These are phyloP conservation scores for Parsonsia alboflavescens DNA, from an alignment of 257 asterid species.

Conservation along the genomic window DNA sequence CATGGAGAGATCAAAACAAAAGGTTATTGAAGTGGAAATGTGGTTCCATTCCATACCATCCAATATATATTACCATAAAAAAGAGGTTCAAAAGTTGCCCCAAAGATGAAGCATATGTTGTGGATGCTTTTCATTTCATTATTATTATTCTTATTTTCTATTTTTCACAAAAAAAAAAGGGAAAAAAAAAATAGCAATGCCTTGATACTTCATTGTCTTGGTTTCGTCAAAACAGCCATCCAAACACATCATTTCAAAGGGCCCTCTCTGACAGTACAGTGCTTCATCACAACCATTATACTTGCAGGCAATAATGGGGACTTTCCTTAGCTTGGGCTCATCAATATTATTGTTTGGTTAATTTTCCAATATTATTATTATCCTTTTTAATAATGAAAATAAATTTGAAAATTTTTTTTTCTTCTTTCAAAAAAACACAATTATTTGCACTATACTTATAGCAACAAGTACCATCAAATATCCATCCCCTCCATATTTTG, in stretches of 20 bases:
- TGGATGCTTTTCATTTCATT: background rate
- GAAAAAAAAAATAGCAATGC: background rate
- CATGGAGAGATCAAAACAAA: background rate
- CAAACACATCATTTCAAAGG: conserved; percentile 18
- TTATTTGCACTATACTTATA: background rate
- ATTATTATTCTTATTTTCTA: background rate
- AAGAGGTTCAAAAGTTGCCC: background rate
- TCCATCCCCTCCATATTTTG: background rate
- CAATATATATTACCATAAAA: background rate
- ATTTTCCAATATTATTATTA: conserved; percentile 10
- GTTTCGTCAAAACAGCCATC: conserved; percentile 17
- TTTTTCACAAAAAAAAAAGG: background rate
- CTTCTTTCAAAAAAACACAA: conserved; percentile 1
- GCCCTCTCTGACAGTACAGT: conserved; percentile 3
- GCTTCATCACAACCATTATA: background rate
- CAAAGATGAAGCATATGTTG: conserved; percentile 1
- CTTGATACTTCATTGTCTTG: conserved; percentile 3
- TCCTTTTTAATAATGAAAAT: conserved; percentile 17
- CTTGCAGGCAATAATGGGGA: conserved; percentile 15
- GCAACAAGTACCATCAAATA: background rate
- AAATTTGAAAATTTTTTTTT: conserved; percentile 1
- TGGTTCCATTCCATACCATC: conserved; percentile 1
- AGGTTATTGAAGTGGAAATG: conserved; percentile 2
- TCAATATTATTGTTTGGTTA: background rate
- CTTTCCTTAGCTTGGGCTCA: background rate